These are phyloP conservation scores for Aspergillus sp. DNA, from an alignment of 2,329 filamentous ascomycete species.

Conservation along the genomic window DNA sequence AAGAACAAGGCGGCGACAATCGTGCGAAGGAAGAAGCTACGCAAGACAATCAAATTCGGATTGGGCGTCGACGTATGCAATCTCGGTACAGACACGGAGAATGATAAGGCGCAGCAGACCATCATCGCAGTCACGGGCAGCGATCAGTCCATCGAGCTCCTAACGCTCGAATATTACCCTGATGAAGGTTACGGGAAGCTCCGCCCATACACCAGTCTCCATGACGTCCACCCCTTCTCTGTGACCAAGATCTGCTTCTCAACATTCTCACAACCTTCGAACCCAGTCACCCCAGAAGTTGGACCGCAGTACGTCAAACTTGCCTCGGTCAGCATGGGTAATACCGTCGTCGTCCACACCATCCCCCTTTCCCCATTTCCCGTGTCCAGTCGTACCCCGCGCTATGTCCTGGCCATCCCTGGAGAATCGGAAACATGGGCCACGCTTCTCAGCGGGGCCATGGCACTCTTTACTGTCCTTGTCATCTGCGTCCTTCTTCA, in stretches of 20 bases:
- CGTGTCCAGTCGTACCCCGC: conserved; percentile 44
- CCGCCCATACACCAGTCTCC: conserved; percentile 45
- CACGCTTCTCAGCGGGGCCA: conserved; percentile 48
- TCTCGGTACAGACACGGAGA: conserved; percentile 48
- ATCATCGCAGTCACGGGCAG: conserved; percentile 73
- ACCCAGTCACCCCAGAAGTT: conserved; percentile 43
- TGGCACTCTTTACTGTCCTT: conserved; percentile 56
- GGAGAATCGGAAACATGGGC: conserved; percentile 48
- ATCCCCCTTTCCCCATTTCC: conserved; percentile 56
- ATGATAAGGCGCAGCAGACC: conserved; percentile 63
- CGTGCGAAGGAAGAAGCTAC: conserved; percentile 52
- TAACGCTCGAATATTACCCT: conserved; percentile 63
- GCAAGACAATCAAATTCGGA: conserved; percentile 63
- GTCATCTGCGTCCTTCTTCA: conserved; percentile 58
- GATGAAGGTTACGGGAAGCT: conserved; percentile 42
- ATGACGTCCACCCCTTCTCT: conserved; percentile 50
- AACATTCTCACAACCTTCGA: conserved; percentile 45
- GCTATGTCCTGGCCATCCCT: conserved; percentile 63
- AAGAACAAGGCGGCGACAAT: conserved; percentile 36
- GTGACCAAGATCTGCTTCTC: conserved; percentile 52
- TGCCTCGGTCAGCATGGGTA: conserved; percentile 73
- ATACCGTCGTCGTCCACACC: conserved; percentile 71
- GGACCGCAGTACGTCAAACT: conserved; percentile 62
- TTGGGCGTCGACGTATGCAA: conserved; percentile 71
- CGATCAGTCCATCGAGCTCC: conserved; percentile 70